Evolutionary conservation across 1,284 basidiomycete genomes (phyloP).

Genomic region (Kalmanozyma brasiliensis): DNA sequence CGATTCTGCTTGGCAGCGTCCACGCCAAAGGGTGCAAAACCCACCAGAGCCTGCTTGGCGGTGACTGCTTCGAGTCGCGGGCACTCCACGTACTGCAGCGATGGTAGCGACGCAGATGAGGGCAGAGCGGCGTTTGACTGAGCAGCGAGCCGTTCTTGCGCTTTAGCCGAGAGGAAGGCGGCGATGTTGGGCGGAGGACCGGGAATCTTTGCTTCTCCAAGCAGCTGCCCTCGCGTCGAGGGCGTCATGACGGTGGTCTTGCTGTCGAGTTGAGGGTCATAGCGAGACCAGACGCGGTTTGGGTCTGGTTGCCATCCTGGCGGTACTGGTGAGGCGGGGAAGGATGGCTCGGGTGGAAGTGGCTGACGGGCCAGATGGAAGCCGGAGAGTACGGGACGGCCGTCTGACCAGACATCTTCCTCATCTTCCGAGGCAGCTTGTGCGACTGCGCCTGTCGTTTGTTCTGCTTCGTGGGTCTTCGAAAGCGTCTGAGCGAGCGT

Average conservation of each 20-base stretch:
- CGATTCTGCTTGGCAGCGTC: conserved; percentile 84
- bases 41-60: conserved; percentile 85
- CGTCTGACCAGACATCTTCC: conserved; percentile 75
- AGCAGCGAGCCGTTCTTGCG: conserved; percentile 82
- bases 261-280: conserved; percentile 13
- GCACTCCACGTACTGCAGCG: conserved; percentile 69
- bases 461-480: not conserved
- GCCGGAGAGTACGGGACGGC: conserved; percentile 77
- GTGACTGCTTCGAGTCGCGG: conserved; percentile 79
- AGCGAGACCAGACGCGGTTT: conserved; percentile 75
- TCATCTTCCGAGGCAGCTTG: not conserved
- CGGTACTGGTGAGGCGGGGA: conserved; percentile 77
- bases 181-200: conserved; percentile 83
- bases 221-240: conserved; percentile 77
- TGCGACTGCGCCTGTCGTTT: not conserved
- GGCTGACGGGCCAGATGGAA: conserved; percentile 79
- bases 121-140: conserved; percentile 69
- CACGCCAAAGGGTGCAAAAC: conserved; percentile 87
- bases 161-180: conserved; percentile 90
- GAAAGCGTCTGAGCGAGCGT: conserved; percentile 13
- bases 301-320: conserved; percentile 87
- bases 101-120: conserved; percentile 42
- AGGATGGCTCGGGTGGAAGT: conserved; percentile 80
- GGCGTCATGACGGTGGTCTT: conserved; percentile 66
- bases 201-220: conserved; percentile 82